Base-by-base conservation (phyloP, 2,329 filamentous ascomycete species). In the Nakataea oryzae region DNA sequence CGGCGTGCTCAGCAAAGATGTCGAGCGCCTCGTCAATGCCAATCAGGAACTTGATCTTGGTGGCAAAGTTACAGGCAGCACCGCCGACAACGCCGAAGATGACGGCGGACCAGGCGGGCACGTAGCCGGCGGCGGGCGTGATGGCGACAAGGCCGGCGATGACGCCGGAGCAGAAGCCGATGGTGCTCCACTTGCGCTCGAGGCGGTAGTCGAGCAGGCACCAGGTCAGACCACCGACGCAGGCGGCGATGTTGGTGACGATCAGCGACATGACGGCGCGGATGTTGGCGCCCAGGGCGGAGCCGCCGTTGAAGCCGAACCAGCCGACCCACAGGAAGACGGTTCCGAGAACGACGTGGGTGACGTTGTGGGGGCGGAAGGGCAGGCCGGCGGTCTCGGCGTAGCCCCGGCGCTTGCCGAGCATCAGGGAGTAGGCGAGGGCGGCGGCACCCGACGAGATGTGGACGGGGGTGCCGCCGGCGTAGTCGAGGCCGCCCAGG, bases 271-370 rank as follows among this genome's bases (percentile, higher is more conserved):
- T 91, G 68, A 96, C 83, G 57, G 90, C 90, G 59, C 92, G 87
- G 70, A 96, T 75, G 74, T 95, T 96, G 60, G 91, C 91, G 59
- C 86, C 81, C 62, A 95, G 79, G 17, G 91, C 91, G 21, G 88
- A 92, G 66, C 91, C 91, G 59, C 90, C 91, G 69, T 96, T 96
- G 85, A 96, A 96, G 58, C 92, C 92, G 70, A 96, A 96, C 92
- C 91, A 96, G 61, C 92, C 92, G 21, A 96, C 89, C 91, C 92
- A 96, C 21, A 96, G 86, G 76, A 96, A 96, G 58, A 96, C 91
- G 3, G 92, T 96, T 32, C 92, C 92, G 62, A 96, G 89, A 61
- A 96, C 91, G 67, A 96, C 92, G 73, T 96, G 90, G 4, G 91
- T 95, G 58, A 96, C 91, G 69, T 96, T 96, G 78, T 96, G 92